phyloP scores from a whole-genome alignment of 163 green algal genomes.

The Smithsoniella earleae region DNA sequence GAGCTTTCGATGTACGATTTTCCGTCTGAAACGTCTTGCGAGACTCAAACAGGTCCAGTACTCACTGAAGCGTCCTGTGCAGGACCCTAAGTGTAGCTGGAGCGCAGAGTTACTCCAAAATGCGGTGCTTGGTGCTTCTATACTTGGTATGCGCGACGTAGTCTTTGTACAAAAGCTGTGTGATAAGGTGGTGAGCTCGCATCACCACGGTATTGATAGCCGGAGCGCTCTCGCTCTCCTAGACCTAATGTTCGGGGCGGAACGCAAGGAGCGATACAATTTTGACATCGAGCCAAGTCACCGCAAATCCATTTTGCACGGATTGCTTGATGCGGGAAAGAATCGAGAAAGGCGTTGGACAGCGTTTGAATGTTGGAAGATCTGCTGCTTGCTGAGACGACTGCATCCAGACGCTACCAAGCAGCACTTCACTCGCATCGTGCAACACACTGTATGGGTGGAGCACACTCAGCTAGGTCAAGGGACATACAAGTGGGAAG shows the following conservation, averaged over 20 bases:
- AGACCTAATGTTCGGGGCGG: neutral
- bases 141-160: neutral
- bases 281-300: neutral
- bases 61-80: neutral
- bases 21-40: too few relatives aligned
- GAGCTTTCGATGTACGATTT: too few relatives aligned
- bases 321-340: neutral
- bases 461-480: conserved; percentile 8
- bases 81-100: neutral
- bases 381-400: neutral
- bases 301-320: neutral
- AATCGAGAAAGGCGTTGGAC: neutral
- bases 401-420: neutral
- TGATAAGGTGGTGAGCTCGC: neutral
- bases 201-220: neutral
- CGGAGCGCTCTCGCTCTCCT: conserved; percentile 1
- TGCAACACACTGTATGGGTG: conserved; percentile 12
- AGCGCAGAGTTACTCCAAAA: neutral
- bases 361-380: conserved; percentile 10
- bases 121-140: neutral
- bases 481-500: neutral
- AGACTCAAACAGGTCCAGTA: too few relatives aligned
- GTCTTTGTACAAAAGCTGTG: neutral
- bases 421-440: neutral
- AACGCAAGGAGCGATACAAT: neutral